phyloP scores from a whole-genome alignment of 768 basidiomycete genomes.

The Termitomyces sp. region DNA sequence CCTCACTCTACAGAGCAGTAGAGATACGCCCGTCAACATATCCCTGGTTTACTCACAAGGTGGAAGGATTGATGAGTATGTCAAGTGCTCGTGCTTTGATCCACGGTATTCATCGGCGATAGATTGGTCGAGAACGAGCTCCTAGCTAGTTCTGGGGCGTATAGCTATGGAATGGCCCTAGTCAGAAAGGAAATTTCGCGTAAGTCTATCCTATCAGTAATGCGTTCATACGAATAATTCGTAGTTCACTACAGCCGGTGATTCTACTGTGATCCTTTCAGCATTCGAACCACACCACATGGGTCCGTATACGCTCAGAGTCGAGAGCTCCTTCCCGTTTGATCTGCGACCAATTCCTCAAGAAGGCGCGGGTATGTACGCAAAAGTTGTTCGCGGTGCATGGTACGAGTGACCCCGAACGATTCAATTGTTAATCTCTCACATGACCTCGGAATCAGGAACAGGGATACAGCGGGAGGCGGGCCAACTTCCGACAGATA shows the following conservation, averaged over 20 bases:
- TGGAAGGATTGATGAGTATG: constrained; percentile 70
- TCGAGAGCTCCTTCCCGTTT: constrained; percentile 59
- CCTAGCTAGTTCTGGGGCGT: constrained; percentile 70
- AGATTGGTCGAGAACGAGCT: constrained; percentile 66
- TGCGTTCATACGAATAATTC: background rate
- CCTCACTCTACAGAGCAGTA: constrained; percentile 48
- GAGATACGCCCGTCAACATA: constrained; percentile 69
- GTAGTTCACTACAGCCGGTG: constrained; percentile 46
- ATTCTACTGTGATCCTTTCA: constrained; percentile 82
- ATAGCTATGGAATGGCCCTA: constrained; percentile 71
- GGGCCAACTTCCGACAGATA: constrained; percentile 66
- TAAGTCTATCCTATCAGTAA: constrained; percentile 23
- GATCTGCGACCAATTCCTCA: constrained; percentile 63
- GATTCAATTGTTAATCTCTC: background rate
- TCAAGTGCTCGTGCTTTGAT: constrained; percentile 7
- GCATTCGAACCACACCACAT: constrained; percentile 71
- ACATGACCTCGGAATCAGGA: constrained; percentile 34
- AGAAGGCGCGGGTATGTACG: constrained; percentile 92
- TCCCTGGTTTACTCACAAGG: constrained; percentile 74
- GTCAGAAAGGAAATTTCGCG: constrained; percentile 47
- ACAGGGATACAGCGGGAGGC: constrained; percentile 52
- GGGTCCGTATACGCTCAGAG: constrained; percentile 58
- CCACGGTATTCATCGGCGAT: background rate
- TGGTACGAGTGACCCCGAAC: constrained; percentile 46
- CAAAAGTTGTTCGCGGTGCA: constrained; percentile 55